Percentiles rank a stretch among this genome's conserved stretches.
phyloP scores from a whole-genome alignment of 148 eudicot genomes.

The Silene conica region DNA sequence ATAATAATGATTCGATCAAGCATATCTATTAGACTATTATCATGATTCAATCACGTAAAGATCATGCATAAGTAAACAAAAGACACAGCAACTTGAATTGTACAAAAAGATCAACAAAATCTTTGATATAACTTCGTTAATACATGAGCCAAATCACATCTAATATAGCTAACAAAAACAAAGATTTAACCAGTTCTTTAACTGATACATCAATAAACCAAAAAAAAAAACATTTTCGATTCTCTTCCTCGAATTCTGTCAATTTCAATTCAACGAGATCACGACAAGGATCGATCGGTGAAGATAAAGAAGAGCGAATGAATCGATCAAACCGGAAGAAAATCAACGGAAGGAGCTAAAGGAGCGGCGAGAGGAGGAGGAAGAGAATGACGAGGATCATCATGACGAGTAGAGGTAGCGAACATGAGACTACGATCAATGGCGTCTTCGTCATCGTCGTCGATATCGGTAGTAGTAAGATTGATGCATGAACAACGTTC shows the following conservation, averaged over 20 bases:
- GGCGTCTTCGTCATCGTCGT: constrained; percentile 54
- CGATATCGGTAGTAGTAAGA: constrained; percentile 49
- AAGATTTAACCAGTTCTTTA: background rate
- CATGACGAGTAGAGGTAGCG: constrained; percentile 36
- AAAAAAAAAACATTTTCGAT: too few species aligned
- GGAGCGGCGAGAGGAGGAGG: constrained; percentile 32
- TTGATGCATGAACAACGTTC: constrained; percentile 70
- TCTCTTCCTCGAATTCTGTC: background rate
- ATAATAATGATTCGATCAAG: background rate
- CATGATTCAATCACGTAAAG: background rate
- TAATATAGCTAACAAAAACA: background rate
- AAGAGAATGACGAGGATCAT: constrained; percentile 31
- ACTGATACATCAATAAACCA: too few species aligned
- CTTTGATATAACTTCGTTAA: too few species aligned
- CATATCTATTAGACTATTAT: background rate
- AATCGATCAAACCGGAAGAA: constrained; percentile 61
- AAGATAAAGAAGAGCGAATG: background rate
- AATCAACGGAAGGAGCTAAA: constrained; percentile 34
- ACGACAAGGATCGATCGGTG: background rate
- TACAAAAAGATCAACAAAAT: background rate
- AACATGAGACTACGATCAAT: constrained; percentile 66
- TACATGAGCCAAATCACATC: background rate
- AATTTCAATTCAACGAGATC: background rate
- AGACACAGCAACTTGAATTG: background rate
- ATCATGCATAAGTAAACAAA: too few species aligned